Evolutionary conservation across 2,329 filamentous ascomycete genomes (phyloP), one percentile per base, ranked within the genome.

Genomic region (Fusarium guadeloupense): DNA sequence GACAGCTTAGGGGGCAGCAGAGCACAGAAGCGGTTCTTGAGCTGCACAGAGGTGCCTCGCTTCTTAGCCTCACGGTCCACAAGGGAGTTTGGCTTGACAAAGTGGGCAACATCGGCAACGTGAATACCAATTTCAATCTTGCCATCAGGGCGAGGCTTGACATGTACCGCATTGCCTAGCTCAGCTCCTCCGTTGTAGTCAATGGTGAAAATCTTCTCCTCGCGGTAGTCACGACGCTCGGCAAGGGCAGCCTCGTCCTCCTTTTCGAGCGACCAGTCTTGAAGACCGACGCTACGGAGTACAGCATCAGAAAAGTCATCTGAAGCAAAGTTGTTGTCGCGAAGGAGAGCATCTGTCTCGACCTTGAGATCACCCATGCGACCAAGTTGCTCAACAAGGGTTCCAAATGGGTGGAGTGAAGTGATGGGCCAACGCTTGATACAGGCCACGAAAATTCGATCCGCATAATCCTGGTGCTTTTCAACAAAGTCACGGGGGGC

Each of bases 351-450:
- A 80, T 99, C 95, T 3, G 95, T 99, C 80, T 99, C 95, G 54
- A 99, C 94, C 80, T 93, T 97, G 68, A 97, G 84, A 74, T 99
- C 93, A 66, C 95, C 95, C 91, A 98, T 98, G 75, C 92, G 92
- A 61, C 95, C 95, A 48, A 99, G 89, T 78, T 97, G 92, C 79
- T 99, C 95, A 48, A 98, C 93, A 40, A 99, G 87, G 9, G 95
- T 99, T 74, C 95, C 95, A 71, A 99, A 99, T 26, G 95, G 95
- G 79, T 99, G 95, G 51, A 99, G 87, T n/a, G 95, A 99, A 23
- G 95, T 99, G 72, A 99, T 99, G 62, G 95, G 95, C 95, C 95
- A 99, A 73, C 95, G 88, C 85, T 99, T 99, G 79, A 99, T 99
- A 80, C 93, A 97, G 41, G 95, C 95, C 68, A 99, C 95, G 67